Conservation (phyloP, 768 basidiomycete genomes). For the Suillus bovinus region DNA sequence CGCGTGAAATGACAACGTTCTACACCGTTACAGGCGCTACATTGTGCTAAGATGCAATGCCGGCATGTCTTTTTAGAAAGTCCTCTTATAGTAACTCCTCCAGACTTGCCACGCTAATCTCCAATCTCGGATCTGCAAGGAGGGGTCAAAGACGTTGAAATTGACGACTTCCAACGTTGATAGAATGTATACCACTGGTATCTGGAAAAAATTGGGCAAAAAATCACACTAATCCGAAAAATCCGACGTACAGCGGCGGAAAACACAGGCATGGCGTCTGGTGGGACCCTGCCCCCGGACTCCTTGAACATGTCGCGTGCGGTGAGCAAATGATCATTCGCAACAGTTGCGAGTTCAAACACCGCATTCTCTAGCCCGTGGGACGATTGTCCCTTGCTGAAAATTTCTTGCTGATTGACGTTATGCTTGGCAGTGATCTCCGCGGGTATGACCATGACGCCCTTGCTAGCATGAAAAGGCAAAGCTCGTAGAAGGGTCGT, state of each 20-base stretch:
- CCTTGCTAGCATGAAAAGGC: constrained; percentile 72
- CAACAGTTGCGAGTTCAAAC: constrained; percentile 79
- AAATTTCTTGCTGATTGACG: constrained; percentile 79
- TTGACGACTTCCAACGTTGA: constrained; percentile 62
- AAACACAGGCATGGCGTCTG: constrained; percentile 68
- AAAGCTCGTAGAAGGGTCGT: constrained; percentile 72
- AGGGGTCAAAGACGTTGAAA: constrained; percentile 71
- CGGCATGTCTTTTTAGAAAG: constrained; percentile 34
- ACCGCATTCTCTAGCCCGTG: constrained; percentile 74
- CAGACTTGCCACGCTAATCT: constrained; percentile 75
- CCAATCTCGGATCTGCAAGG: constrained; percentile 70
- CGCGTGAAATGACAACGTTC: constrained; percentile 4
- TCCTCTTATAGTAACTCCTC: constrained; percentile 49
- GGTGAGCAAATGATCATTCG: constrained; percentile 77
- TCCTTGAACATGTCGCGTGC: constrained; percentile 69
- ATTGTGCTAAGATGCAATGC: constrained; percentile 22
- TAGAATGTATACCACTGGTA: constrained; percentile 68
- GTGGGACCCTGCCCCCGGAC: constrained; percentile 53
- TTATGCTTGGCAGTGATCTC: constrained; percentile 79
- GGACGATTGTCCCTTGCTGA: constrained; percentile 53
- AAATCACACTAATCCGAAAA: constrained; percentile 12
- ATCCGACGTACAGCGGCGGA: constrained; percentile 60
- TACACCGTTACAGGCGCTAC: constrained; percentile 8
- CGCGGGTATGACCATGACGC: constrained; percentile 75
- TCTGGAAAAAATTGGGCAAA: constrained; percentile 39